Evolutionary conservation across 2,329 filamentous ascomycete genomes (phyloP), one percentile per base, ranked within the genome.

Genomic region (Aspergillus neotritici): DNA sequence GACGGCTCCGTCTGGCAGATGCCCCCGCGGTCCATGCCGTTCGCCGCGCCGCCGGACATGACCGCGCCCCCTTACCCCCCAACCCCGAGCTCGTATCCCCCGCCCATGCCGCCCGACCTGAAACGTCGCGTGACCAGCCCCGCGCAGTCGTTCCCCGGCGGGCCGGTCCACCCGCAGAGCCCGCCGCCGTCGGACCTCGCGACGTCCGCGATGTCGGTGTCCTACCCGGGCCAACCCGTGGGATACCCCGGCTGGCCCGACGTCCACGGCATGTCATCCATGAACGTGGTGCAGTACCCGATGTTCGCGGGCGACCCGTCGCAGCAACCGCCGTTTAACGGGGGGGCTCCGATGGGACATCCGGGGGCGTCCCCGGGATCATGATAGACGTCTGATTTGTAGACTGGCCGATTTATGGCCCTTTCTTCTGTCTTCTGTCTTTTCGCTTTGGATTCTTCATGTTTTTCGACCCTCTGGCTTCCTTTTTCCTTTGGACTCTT

Each of bases 91-190:
- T 61, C 59, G 21, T 67, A 60, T 17, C 53, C 57, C 14, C 56
- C 52, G 17, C 58, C 58, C 11, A 52, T 63, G 34, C 50, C 57
- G 1, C 54, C 60, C 2, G 62, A 67, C 38, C 49, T 64, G 30
- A 67, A 67, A 44, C 56, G 63, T 21, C 56, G 63, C 37, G 65
- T 67, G 58, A 66, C 63, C 3, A 64, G 60, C 30, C 63, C 63
- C 4, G 56, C 53, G 7, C 60, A 66, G 28, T 42, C 52, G 4
- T 50, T 59, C 17, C 55, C 53, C 14, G 41, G 44, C 8, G 48
- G 15, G 37, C 46, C 43, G n/a, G 48, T 50, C 40, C 56, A 50
- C 39, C 50, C 52, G 29, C 62, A 60, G 11, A 56, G 52, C 37
- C 51, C 62, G 2, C 47, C 60, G 12, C 30, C 49, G 40, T 14